Conservation (phyloP, 2,329 filamentous ascomycete genomes). For the Cercospora berteroae region DNA sequence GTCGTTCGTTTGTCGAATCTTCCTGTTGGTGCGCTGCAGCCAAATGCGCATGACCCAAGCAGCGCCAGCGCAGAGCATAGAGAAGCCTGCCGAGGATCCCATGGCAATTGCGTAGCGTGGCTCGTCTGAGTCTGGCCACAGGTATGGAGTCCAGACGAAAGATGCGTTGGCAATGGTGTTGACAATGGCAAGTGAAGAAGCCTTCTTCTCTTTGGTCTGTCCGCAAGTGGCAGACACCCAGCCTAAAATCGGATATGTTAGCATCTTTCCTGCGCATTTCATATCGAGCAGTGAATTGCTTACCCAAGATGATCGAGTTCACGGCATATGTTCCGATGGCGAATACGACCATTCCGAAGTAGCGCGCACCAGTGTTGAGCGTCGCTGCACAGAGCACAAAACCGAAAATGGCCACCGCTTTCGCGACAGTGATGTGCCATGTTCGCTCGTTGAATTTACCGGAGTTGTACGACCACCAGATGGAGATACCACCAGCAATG, state of each 20-base stretch:
- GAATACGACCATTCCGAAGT: constrained; percentile 31
- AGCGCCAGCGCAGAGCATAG: constrained; percentile 44
- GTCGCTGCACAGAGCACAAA: constrained; percentile 41
- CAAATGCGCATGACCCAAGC: constrained; percentile 47
- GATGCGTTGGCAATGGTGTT: constrained; percentile 51
- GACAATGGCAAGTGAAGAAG: constrained; percentile 50
- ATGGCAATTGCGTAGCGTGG: constrained; percentile 50
- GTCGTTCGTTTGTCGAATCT: constrained; percentile 33
- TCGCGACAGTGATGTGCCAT: constrained; percentile 42
- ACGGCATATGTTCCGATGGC: constrained; percentile 46
- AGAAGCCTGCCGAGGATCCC: constrained; percentile 45
- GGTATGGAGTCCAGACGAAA: constrained; percentile 53
- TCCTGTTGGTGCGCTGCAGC: constrained; percentile 46
- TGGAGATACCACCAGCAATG: constrained; percentile 33
- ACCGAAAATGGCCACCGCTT: constrained; percentile 39
- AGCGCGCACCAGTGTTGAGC: constrained; percentile 38
- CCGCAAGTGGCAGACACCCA: constrained; percentile 48
- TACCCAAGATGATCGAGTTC: constrained; percentile 41
- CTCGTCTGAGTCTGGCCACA: constrained; percentile 49
- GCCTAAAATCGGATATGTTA: constrained; percentile 39
- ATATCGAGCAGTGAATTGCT: background rate
- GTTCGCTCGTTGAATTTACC: constrained; percentile 43
- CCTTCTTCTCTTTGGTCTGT: constrained; percentile 53
- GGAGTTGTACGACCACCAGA: constrained; percentile 38
- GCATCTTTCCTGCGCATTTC: background rate